Evolutionary conservation across 1,284 basidiomycete genomes (phyloP).

Genomic region (Austroboletus novae-zelandiae): DNA sequence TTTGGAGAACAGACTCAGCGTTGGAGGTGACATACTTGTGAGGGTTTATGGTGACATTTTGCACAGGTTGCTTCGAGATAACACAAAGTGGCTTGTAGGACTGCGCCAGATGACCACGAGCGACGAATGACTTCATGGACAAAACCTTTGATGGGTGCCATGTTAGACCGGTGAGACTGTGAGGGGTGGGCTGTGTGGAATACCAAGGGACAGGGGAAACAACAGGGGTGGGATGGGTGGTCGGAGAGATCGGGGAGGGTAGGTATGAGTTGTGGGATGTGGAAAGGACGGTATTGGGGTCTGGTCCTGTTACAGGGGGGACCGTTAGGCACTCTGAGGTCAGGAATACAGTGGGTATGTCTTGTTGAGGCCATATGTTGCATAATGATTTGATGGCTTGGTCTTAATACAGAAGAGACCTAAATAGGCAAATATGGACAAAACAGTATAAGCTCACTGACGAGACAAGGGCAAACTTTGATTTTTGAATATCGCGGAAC

Average conservation of each 20-base stretch:
- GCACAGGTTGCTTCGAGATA: conserved; percentile 71
- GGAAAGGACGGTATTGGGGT: conserved; percentile 19
- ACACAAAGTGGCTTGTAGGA: conserved; percentile 75
- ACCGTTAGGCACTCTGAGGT: conserved; percentile 38
- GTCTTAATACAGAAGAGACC: conserved; percentile 43
- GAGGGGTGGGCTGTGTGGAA: conserved; percentile 18
- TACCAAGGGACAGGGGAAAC: conserved; percentile 24
- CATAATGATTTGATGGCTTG: conserved; percentile 71
- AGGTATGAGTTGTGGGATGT: conserved; percentile 41
- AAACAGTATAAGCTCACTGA: conserved; percentile 51
- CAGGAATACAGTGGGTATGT: conserved; percentile 62
- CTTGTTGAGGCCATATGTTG: conserved; percentile 73
- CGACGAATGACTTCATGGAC: conserved; percentile 76
- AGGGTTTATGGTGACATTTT: no score
- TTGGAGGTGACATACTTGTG: no score
- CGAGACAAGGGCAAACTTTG: conserved; percentile 61
- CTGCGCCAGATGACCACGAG: conserved; percentile 70
- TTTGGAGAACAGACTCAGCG: no score
- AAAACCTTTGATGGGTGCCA: conserved; percentile 64
- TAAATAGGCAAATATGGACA: conserved; percentile 15
- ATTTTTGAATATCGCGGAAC: conserved; percentile 52
- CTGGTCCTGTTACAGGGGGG: conserved; percentile 19
- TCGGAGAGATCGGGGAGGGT: conserved; percentile 46
- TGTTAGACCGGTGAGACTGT: conserved; percentile 30
- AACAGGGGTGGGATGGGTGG: conserved; percentile 36